These are phyloP conservation scores for Talaromyces adpressus DNA, from an alignment of 495 filamentous ascomycete genomes.

Conservation along the genomic window DNA sequence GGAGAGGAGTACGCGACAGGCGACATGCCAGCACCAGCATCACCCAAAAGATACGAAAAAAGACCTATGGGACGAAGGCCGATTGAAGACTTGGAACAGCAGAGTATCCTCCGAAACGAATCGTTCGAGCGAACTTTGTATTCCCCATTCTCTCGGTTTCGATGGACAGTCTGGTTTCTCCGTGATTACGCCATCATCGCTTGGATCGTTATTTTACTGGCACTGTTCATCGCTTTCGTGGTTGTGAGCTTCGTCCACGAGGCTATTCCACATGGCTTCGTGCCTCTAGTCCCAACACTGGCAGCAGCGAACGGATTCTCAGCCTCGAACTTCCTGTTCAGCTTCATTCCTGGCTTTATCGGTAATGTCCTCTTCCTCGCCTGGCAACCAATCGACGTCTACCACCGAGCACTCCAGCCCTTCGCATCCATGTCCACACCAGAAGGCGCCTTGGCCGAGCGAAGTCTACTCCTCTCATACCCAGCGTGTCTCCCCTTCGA, in stretches of 20 bases:
- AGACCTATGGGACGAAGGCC: slow-evolving; percentile 21
- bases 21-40: not conserved
- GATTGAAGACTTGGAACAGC: slow-evolving; percentile 37
- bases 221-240: slow-evolving; percentile 66
- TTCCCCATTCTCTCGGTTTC: slow-evolving; percentile 45
- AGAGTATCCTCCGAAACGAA: slow-evolving; percentile 23
- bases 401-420: slow-evolving; percentile 66
- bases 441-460: slow-evolving; percentile 56
- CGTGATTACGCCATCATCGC: slow-evolving; percentile 53
- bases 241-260: slow-evolving; percentile 70
- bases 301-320: slow-evolving; percentile 65
- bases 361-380: slow-evolving; percentile 70
- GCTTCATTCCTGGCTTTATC: slow-evolving; percentile 70
- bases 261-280: slow-evolving; percentile 60
- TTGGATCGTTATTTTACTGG: slow-evolving; percentile 54
- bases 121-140: slow-evolving; percentile 35
- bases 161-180: slow-evolving; percentile 75
- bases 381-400: slow-evolving; percentile 70
- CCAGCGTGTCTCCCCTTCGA: slow-evolving; percentile 55
- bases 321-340: slow-evolving; percentile 79
- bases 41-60: slow-evolving; percentile 14
- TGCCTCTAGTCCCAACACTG: slow-evolving; percentile 53
- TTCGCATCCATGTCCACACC: slow-evolving; percentile 57
- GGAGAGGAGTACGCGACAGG: slow-evolving; percentile 38
- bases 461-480: slow-evolving; percentile 70